A percentile compares a stretch with the other conserved stretches of the same genome.
Evolutionary conservation across 2,329 filamentous ascomycete genomes (phyloP).

Genomic region (Colletotrichum higginsianum): DNA sequence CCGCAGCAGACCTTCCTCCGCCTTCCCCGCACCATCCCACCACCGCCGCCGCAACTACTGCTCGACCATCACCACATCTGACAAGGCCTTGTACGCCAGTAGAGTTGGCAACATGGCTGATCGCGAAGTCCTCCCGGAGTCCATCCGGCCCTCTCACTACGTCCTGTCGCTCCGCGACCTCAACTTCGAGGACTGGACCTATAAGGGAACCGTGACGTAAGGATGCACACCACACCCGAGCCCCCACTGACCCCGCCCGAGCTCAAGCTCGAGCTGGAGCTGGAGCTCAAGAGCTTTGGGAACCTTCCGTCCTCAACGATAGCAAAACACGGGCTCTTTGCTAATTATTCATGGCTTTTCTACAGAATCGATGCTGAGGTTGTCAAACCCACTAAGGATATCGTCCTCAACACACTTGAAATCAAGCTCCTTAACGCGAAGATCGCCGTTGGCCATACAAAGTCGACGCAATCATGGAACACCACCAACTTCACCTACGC

Average conservation of each 20-base stretch:
- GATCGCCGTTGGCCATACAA: conserved; percentile 70
- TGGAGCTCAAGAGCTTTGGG: neutral
- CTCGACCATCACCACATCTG: conserved; percentile 47
- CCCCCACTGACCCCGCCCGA: conserved; percentile 14
- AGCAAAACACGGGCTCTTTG: neutral
- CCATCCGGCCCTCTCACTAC: conserved; percentile 89
- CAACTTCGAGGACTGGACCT: conserved; percentile 81
- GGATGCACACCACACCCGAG: conserved; percentile 44
- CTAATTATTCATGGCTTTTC: conserved; percentile 27
- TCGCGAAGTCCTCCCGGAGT: conserved; percentile 73
- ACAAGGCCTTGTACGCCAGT: conserved; percentile 46
- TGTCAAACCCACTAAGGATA: conserved; percentile 78
- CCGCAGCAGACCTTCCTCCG: conserved; percentile 19
- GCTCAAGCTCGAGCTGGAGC: conserved; percentile 1
- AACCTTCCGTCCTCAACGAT: conserved; percentile 15
- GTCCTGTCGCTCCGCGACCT: conserved; percentile 85
- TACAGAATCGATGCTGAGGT: conserved; percentile 81
- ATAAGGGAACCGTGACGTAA: conserved; percentile 82
- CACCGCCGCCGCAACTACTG: conserved; percentile 40
- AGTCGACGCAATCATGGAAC: conserved; percentile 70
- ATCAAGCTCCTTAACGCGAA: conserved; percentile 80
- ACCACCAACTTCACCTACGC: conserved; percentile 84
- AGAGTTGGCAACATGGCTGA: conserved; percentile 64
- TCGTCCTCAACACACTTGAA: conserved; percentile 89
- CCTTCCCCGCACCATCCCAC: conserved; percentile 27